Evolutionary conservation across 371 early-diverging fungal genomes (phyloP), one percentile per base, ranked within the genome.

Genomic region (Apophysomyces elegans): DNA sequence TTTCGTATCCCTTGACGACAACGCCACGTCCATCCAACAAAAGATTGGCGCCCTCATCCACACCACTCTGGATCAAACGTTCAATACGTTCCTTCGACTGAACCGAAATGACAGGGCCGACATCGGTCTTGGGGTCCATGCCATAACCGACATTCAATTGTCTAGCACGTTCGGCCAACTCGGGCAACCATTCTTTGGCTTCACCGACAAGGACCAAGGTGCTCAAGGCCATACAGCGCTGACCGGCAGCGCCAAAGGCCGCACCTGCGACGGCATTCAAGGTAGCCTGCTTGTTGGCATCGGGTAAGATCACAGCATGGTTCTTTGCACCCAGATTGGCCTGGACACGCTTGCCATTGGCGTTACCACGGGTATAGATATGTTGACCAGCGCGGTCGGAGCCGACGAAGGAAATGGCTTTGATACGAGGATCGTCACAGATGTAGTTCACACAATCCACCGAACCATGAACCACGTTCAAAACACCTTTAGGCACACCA

Each of bases 311-410:
- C 26, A 98, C 93, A 61, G 96, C 97, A 74, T 98, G 99, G 86
- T 98, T 98, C 89, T 97, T 98, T 73, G 99, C 97, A 18, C 96
- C 98, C 75, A 96, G 75, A 81, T 97, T 97, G 56, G 97, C 94
- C 83, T 97, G 97, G 46, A 96, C 97, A 65, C 99, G 91, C 84
- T 98, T 97, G 73, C 98, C 98, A 68, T 95, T 92, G 66, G 83
- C 85, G 62, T 91, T 91, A 11, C 95, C 95, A 61, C 96, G 92
- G 26, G 87, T 88, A 74, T 95, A 92, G 57, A 98, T 97, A 80
- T 96, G 89, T 44, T 86, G 71, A 43, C 86, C 86, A 38, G 96
- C 98, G 56, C 79, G 82, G 77, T 97, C 96, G 58, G 91, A 89
- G 60, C 98, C 98, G 46, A 98, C 97, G 73, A 98, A 97, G 8